Base-by-base conservation (phyloP, 164 flowering plant genomes). In the Vitis amurensis region DNA sequence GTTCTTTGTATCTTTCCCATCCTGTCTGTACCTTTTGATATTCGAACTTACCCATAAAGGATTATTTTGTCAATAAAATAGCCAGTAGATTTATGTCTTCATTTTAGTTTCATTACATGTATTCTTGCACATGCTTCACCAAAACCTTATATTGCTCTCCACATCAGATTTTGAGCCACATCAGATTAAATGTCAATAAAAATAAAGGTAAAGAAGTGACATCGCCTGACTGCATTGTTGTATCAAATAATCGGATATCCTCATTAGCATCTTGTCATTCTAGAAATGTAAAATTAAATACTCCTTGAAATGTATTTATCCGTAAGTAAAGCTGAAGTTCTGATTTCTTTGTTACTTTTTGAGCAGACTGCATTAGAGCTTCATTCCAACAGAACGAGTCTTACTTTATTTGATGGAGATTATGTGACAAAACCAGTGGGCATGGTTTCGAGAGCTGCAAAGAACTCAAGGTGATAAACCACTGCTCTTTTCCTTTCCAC, bases 351-450 rank as follows among this genome's bases (percentile, higher is more conserved):
- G 8, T 12, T 49, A 23, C 62, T 70, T 63, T 68, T 9, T 64
- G 63, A 57, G 81, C 92, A 85, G 90, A 76, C 88, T 16, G 73
- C 79, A 1, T 71, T 71, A 13, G 90, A 87, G 50, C 77, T 83
- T 51, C 86, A 70, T 48, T 69, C 83, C 51, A 77, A 69, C 70
- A 68, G 82, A 75, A 55, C 52, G 29, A 79, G 67, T 66, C 31
- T 68, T 11, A 70, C 58, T 55, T 55, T 72, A 9, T 68, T 13
- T 67, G 86, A 85, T 69, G 81, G 77, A 67, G 89, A 86, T 64
- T 78, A 81, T 30, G 52, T 59, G 50, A 50, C 69, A 53, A 80
- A 74, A 63, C 78, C 75, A 11, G 68, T 55, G 13, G 52, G 62
- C 11, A 50, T 69, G 53, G 61, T 68, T 63, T 71, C 83, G 51